phyloP scores from a whole-genome alignment of 768 basidiomycete species.

The Suillus subalutaceus region DNA sequence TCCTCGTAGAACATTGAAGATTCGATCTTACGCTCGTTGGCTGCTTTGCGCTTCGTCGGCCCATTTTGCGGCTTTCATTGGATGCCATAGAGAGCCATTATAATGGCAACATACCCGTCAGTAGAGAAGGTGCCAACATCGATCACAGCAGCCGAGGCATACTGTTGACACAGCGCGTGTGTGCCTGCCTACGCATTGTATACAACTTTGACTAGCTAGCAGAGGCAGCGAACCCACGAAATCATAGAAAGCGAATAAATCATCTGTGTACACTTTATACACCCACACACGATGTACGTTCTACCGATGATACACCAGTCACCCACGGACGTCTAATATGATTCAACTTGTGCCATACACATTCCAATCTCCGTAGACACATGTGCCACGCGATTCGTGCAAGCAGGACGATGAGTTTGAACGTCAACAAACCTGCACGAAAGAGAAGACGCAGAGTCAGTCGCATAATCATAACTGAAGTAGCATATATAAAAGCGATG shows the following conservation, averaged over 20 bases:
- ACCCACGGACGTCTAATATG: background rate
- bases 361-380: background rate
- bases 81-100: background rate
- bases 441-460: background rate
- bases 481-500: background rate
- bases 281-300: background rate
- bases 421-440: conserved; percentile 5
- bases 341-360: background rate
- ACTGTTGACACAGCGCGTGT: background rate
- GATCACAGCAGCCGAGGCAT: no score
- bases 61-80: background rate
- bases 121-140: background rate
- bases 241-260: background rate
- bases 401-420: conserved; percentile 1
- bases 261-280: background rate
- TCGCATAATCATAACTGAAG: background rate
- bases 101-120: background rate
- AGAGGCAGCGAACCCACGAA: background rate
- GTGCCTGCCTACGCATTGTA: no score
- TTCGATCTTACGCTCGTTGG: background rate
- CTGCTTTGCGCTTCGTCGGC: background rate
- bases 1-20: background rate
- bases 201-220: background rate
- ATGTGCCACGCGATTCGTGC: background rate
- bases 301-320: background rate